A percentile compares a stretch with the other conserved stretches of the same genome.
These are phyloP conservation scores for Clonostachys byssicola DNA, from an alignment of 2,329 filamentous ascomycete genomes.

Conservation along the genomic window DNA sequence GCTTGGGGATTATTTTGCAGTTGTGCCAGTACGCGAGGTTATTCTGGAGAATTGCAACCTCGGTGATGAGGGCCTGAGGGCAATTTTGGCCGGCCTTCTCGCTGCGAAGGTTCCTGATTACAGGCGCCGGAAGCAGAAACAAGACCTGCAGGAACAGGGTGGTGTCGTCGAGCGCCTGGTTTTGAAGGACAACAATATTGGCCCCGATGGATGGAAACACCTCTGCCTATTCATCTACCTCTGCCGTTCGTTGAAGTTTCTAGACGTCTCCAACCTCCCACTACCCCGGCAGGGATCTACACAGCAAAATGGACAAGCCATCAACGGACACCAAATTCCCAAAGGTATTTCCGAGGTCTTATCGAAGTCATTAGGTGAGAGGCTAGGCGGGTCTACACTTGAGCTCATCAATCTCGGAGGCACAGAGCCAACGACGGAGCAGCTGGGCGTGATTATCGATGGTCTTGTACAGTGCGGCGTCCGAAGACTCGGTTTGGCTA, in stretches of 20 bases:
- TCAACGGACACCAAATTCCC: slow-evolving; percentile 25
- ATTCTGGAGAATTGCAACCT: slow-evolving; percentile 84
- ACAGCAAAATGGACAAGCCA: slow-evolving; percentile 18
- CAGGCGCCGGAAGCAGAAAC: slow-evolving; percentile 42
- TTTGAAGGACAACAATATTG: slow-evolving; percentile 89
- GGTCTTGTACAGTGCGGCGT: slow-evolving; percentile 76
- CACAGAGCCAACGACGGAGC: slow-evolving; percentile 66
- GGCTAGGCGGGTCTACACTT: slow-evolving; percentile 70
- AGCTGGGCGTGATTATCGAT: slow-evolving; percentile 75
- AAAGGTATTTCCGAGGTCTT: slow-evolving; percentile 54
- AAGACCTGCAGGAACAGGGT: slow-evolving; percentile 42
- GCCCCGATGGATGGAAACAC: slow-evolving; percentile 84
- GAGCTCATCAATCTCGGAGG: slow-evolving; percentile 82
- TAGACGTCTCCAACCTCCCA: slow-evolving; percentile 81
- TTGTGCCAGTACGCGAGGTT: slow-evolving; percentile 85
- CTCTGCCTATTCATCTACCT: slow-evolving; percentile 87
- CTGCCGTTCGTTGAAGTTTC: slow-evolving; percentile 77
- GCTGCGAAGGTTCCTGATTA: slow-evolving; percentile 67
- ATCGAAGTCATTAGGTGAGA: slow-evolving; percentile 69
- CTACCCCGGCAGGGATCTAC: slow-evolving; percentile 53
- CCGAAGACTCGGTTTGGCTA: slow-evolving; percentile 74
- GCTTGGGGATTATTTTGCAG: slow-evolving; percentile 86
- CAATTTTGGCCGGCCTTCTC: slow-evolving; percentile 80
- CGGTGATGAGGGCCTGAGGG: slow-evolving; percentile 79
- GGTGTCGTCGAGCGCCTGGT: slow-evolving; percentile 84